Base-by-base conservation (phyloP, 352 stramenopile genomes). In the Phytophthora constricta region DNA sequence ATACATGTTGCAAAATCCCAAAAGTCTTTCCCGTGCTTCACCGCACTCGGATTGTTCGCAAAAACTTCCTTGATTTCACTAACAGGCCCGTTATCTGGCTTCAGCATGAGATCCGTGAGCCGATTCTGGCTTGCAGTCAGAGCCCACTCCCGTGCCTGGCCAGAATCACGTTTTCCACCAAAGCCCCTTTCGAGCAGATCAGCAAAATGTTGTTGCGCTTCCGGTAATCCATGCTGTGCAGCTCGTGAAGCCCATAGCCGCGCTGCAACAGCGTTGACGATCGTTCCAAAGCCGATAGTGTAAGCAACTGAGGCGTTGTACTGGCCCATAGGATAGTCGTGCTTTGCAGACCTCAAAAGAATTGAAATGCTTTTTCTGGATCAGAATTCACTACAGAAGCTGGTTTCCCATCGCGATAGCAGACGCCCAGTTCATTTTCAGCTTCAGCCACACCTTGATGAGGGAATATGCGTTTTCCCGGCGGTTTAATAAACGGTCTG, bases 231-330 rank as follows among this genome's bases (percentile, higher is more conserved):
- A 47, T 81, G 73, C 37, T 78, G 69, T 14, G 73, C 73, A 47
- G 73, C 73, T 27, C 73, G 69, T 27, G 70, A 73, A n/a, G 66
- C 67, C 73, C 73, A 81, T 23, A 76, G 63, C 1, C 69, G 60
- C 10, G 73, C 69, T 28, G 73, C 73, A 65, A 69, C 57, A 3
- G 51, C 26, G 42, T 81, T 55, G 2, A 61, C 56, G 7, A 58
- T 5, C 5, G 65, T 78, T 16, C 73, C 73, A 42, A 58, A 65
- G 16, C 73, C 70, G 1, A 58, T 74, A 8, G 62, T 50, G 27
- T 78, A 81, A 4, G 73, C 73, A 25, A 74, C 51, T 4, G 73
- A 70, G 3, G 78, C 69, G 47, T 78, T 50, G n/a, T 76, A 76
- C 43, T 81, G 70, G 2, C 73, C 69, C 5, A 70, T 3, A 46